phyloP scores from a whole-genome alignment of 2,329 filamentous ascomycete genomes.

The Fusarium mexicanum region DNA sequence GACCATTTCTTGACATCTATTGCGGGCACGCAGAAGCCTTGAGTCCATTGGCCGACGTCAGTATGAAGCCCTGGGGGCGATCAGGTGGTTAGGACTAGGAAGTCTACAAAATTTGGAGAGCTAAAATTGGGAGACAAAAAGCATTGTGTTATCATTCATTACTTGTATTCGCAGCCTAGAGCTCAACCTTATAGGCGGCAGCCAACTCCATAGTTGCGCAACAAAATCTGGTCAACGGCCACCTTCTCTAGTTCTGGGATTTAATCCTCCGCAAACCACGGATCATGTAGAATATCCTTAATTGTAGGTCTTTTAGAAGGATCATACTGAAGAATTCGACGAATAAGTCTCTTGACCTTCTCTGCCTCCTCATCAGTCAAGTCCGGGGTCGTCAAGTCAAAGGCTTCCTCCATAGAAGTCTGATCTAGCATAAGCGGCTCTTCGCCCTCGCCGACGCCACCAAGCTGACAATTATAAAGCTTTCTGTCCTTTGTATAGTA shows the following conservation, averaged over 20 bases:
- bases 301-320: not conserved
- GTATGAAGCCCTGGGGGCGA: not conserved
- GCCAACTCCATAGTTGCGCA: not conserved
- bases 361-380: not conserved
- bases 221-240: not conserved
- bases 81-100: no score
- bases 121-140: no score
- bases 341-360: not conserved
- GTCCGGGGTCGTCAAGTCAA: not conserved
- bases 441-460: not conserved
- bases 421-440: not conserved
- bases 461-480: constrained; percentile 7
- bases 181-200: no score
- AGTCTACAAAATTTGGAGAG: no score
- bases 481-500: constrained; percentile 8
- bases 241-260: not conserved
- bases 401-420: constrained; percentile 6
- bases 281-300: not conserved
- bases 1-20: not conserved
- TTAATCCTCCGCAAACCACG: not conserved
- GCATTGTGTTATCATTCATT: no score
- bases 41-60: not conserved
- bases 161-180: no score
- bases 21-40: not conserved
- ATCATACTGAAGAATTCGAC: not conserved